These are phyloP conservation scores for Kentomonas sorsogonicus DNA, from an alignment of 208 protist species.

Conservation along the genomic window DNA sequence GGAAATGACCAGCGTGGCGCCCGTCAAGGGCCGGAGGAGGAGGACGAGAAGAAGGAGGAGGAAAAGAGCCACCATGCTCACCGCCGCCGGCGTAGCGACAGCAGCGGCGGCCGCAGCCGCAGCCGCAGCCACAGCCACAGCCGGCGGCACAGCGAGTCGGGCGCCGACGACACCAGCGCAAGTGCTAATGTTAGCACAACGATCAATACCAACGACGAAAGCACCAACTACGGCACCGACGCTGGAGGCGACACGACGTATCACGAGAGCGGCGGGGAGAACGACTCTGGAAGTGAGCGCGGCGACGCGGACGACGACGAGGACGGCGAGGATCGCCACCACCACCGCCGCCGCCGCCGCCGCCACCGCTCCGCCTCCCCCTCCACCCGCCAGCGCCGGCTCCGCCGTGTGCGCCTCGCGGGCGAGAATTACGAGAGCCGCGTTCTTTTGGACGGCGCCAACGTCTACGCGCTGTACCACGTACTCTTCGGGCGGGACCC, in stretches of 20 bases:
- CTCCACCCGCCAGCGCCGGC: conserved; percentile 8
- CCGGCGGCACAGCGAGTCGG: background rate
- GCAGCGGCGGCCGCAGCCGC: background rate
- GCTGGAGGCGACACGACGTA: too few species aligned
- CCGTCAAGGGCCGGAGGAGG: background rate
- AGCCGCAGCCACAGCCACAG: background rate
- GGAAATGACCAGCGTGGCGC: too few species aligned
- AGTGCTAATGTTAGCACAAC: too few species aligned
- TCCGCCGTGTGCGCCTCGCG: too few species aligned
- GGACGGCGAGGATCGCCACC: background rate
- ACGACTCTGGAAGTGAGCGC: background rate
- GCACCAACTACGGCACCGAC: too few species aligned
- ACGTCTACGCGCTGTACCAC: too few species aligned
- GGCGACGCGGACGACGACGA: background rate
- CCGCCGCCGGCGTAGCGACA: background rate
- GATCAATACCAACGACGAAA: too few species aligned
- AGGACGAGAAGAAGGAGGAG: conserved; percentile 2
- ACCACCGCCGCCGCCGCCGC: conserved; percentile 13
- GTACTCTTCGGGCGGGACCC: too few species aligned
- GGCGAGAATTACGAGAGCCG: too few species aligned
- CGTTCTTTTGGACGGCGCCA: too few species aligned
- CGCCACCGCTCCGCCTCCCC: conserved; percentile 1
- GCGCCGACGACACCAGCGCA: background rate
- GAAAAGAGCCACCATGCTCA: background rate
- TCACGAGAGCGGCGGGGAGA: too few species aligned